Evolutionary conservation across 768 basidiomycete genomes (phyloP), one percentile per base, ranked within the genome.

Genomic region (Trametes cinnabarina): DNA sequence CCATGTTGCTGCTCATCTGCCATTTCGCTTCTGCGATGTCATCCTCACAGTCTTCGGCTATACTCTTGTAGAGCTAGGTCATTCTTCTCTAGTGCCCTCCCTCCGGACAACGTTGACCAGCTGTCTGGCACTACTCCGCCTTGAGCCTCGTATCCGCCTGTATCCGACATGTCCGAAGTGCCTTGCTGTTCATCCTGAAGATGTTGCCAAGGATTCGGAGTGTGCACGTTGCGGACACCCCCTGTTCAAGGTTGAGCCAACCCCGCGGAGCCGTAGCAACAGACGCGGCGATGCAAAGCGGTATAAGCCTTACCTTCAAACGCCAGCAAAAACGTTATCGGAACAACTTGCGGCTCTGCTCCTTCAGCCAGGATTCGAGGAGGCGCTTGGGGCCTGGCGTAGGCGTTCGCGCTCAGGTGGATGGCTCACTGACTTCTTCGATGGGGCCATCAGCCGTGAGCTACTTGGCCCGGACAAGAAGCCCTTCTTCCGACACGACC

Each of bases 401-500:
- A 42, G 43, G 12, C 35, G 51, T 0, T 10, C 57, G 0, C 44
- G 60, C 0, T 4, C 25, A 1, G 28, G 51, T 2, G 70, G 68
- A 9, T 19, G 39, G 25, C 66, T 63, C 39, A 55, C 15, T 1
- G 63, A 69, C 58, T 68, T 71, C 20, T 69, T 72, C 32, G 68
- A 75, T 53, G 70, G 73, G 0, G 49, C 59, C 6, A 51, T 74
- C 5, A 66, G 65, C 32, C 56, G 60, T 23, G 47, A 62, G 7
- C 51, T 75, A 0, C 43, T 47, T 15, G 69, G 65, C 1, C 65
- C 59, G 0, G 69, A 72, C 57, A 68, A 68, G 3, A 48, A 20
- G 0, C 52, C 54, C 0, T 76, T 76, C 57, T 76, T 75, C 47
- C 58, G 43, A 4, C 51, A 53, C n/a, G 54, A 52, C 3, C 57